Evolutionary conservation across 176 grass and related monocot species (phyloP).

Genomic region (Calamus simplicifolius): DNA sequence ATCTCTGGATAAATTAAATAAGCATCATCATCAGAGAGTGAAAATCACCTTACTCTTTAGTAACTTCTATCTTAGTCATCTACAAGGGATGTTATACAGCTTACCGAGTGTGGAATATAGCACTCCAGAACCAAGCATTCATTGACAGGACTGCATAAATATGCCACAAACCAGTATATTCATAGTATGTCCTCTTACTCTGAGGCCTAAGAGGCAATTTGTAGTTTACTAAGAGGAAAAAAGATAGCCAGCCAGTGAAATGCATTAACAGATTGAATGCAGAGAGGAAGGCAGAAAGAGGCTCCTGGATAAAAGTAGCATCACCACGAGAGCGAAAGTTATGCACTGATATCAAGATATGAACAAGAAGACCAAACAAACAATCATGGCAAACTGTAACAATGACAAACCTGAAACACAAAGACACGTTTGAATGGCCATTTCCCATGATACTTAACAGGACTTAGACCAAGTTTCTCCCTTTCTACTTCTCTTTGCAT

Average conservation of each 20-base stretch:
- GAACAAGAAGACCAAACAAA: too few species aligned
- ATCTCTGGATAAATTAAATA: slow-evolving; percentile 48
- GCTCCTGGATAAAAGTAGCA: slow-evolving; percentile 42
- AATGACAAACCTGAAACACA: slow-evolving; percentile 61
- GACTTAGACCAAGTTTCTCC: slow-evolving; percentile 41
- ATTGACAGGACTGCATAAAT: slow-evolving; percentile 88
- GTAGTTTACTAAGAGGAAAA: slow-evolving; percentile 55
- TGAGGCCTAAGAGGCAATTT: slow-evolving; percentile 68
- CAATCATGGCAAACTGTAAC: too few species aligned
- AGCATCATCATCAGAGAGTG: slow-evolving; percentile 9
- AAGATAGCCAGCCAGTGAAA: slow-evolving; percentile 70
- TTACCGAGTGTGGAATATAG: slow-evolving; percentile 86
- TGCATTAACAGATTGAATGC: slow-evolving; percentile 65
- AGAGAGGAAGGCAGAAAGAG: slow-evolving; percentile 63
- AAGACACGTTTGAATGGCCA: slow-evolving; percentile 69
- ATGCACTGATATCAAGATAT: too few species aligned
- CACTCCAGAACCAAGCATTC: slow-evolving; percentile 97
- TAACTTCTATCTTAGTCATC: neutral
- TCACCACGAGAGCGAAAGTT: slow-evolving; percentile 6
- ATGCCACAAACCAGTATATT: slow-evolving; percentile 90
- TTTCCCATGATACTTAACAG: slow-evolving; percentile 91
- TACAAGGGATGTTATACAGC: slow-evolving; percentile 6
- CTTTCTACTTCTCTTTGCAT: slow-evolving; percentile 67
- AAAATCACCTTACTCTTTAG: slow-evolving; percentile 1
- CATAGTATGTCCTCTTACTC: slow-evolving; percentile 60